phyloP scores from a whole-genome alignment of 495 filamentous ascomycete species.

The Podospora didyma region DNA sequence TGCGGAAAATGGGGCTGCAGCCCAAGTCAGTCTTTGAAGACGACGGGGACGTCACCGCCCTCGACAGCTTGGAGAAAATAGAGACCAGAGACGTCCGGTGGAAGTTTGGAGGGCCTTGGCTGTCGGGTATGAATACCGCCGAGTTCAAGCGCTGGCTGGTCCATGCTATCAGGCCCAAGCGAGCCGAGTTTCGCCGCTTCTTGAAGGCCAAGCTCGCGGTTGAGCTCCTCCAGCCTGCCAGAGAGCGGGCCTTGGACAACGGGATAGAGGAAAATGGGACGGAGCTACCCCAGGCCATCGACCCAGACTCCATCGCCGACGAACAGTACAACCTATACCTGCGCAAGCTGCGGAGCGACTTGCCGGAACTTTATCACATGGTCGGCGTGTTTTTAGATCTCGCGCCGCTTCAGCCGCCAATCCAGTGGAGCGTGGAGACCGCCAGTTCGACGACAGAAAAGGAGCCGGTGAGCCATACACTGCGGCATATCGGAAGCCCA shows the following conservation, averaged over 20 bases:
- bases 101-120: slow-evolving; percentile 79
- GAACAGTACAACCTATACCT: slow-evolving; percentile 58
- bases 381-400: slow-evolving; percentile 56
- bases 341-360: slow-evolving; percentile 53
- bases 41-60: slow-evolving; percentile 45
- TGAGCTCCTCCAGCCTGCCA: slow-evolving; percentile 41
- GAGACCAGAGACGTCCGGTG: slow-evolving; percentile 48
- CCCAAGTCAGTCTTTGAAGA: slow-evolving; percentile 58
- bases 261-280: slow-evolving; percentile 51
- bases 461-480: slow-evolving; percentile 10
- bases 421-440: neutral
- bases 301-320: slow-evolving; percentile 48
- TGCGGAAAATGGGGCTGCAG: slow-evolving; percentile 6
- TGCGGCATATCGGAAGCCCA: slow-evolving; percentile 26
- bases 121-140: slow-evolving; percentile 67
- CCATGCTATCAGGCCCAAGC: slow-evolving; percentile 57
- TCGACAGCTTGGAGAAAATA: slow-evolving; percentile 20
- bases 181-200: slow-evolving; percentile 58
- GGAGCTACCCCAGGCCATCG: slow-evolving; percentile 20
- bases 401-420: slow-evolving; percentile 32
- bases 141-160: slow-evolving; percentile 65
- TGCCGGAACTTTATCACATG: slow-evolving; percentile 39
- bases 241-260: slow-evolving; percentile 43
- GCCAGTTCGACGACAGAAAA: neutral
- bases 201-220: slow-evolving; percentile 45